Percentiles rank a stretch among this genome's conserved stretches.
These are phyloP conservation scores for Scedosporium boydii DNA, from an alignment of 2,329 filamentous ascomycete species.

Conservation along the genomic window DNA sequence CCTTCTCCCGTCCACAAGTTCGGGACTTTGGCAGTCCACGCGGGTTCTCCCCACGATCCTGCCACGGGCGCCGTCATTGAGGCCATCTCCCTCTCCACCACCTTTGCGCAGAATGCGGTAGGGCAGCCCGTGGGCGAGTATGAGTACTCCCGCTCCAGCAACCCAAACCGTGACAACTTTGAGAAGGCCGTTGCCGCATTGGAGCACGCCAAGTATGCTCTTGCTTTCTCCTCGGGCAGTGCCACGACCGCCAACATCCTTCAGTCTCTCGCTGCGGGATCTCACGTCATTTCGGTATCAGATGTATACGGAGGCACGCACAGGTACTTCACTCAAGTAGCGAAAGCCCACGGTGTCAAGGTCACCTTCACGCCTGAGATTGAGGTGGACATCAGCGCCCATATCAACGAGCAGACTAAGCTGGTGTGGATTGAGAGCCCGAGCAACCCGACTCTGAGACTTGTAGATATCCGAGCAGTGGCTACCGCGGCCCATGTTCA, in stretches of 20 bases:
- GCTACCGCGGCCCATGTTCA: constrained; percentile 74
- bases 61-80: constrained; percentile 92
- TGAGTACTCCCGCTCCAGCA: constrained; percentile 89
- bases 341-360: constrained; percentile 83
- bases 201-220: constrained; percentile 83
- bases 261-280: constrained; percentile 81
- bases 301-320: constrained; percentile 98
- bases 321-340: constrained; percentile 97
- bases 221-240: constrained; percentile 90
- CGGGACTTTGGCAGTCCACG: constrained; percentile 90
- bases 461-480: constrained; percentile 88
- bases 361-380: constrained; percentile 93
- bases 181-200: constrained; percentile 84
- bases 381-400: constrained; percentile 72
- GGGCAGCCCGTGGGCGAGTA: constrained; percentile 80
- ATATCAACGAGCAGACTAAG: constrained; percentile 84
- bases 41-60: constrained; percentile 83
- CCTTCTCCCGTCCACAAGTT: constrained; percentile 69
- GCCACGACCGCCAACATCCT: constrained; percentile 89
- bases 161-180: constrained; percentile 93
- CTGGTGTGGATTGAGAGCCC: constrained; percentile 96
- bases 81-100: constrained; percentile 90
- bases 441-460: constrained; percentile 84
- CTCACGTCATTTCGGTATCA: constrained; percentile 91
- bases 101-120: constrained; percentile 83